Evolutionary conservation across 805 yeast species (phyloP).

Genomic region (Saccharomycopsis guyanensis): DNA sequence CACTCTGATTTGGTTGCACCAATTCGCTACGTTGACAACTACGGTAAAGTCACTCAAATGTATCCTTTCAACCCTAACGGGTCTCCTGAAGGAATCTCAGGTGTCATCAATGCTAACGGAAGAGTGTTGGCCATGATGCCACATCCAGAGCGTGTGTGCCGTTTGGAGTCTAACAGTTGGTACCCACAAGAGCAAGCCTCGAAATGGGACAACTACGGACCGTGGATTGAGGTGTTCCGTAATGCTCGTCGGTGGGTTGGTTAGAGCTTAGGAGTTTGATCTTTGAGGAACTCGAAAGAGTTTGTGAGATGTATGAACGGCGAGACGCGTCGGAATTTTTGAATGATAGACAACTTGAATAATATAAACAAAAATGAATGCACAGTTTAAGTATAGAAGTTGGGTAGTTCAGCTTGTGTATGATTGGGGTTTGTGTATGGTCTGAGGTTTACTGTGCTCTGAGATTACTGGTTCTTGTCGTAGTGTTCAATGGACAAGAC

Average conservation of each 20-base stretch:
- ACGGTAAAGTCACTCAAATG: slow-evolving; percentile 71
- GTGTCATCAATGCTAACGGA: slow-evolving; percentile 83
- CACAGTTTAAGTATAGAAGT: too few species aligned
- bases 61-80: slow-evolving; percentile 98
- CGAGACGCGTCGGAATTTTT: neutral
- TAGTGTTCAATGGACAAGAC: too few species aligned
- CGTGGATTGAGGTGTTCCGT: slow-evolving; percentile 90
- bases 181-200: slow-evolving; percentile 49
- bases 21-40: slow-evolving; percentile 82
- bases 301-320: neutral
- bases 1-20: slow-evolving; percentile 46
- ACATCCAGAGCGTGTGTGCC: slow-evolving; percentile 91
- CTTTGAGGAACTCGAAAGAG: slow-evolving; percentile 2
- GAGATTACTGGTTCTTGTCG: too few species aligned
- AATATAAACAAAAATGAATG: too few species aligned
- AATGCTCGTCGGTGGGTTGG: slow-evolving; percentile 94
- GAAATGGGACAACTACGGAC: slow-evolving; percentile 62
- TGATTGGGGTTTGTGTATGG: too few species aligned
- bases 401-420: too few species aligned
- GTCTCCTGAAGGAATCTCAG: slow-evolving; percentile 87
- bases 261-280: slow-evolving; percentile 21
- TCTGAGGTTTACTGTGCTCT: too few species aligned
- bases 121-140: slow-evolving; percentile 99
- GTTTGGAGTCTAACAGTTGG: slow-evolving; percentile 87
- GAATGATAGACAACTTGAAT: too few species aligned